Evolutionary conservation across 1,139 yeast genomes (phyloP), one percentile per base, ranked within the genome.

Genomic region (Taphrina confusa): DNA sequence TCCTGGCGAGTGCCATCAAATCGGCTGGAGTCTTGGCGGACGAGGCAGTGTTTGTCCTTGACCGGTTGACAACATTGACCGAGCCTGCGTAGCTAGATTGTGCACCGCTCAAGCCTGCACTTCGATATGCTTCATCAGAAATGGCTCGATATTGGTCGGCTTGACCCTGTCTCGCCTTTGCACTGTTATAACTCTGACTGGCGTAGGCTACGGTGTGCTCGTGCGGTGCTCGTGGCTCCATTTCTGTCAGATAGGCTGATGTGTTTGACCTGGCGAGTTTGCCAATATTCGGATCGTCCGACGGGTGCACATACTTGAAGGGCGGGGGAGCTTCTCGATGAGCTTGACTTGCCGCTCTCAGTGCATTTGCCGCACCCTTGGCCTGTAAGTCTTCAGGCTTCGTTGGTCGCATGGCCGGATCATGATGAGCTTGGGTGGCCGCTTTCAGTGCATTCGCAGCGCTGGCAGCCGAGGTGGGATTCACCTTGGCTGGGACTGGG

Each of bases 361-460:
- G 34, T 2, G 58, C 58, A 22, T 31, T 44, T n/a, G 58, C 58
- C 9, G 58, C 58, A 9, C 58, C 58, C 14, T 54, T 54, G 1
- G 58, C 58, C 40, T 42, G 51, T 34, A 54, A 44, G 22, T 54
- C 58, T n/a, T 54, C 58, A 4, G 58, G 58, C 25, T 42, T 42
- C 22, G 51, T 54, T n/a, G 58, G 51, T 2, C 58, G 50, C 51
- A 42, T 42, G 27, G 51, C 51, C 6, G 58, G 51, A 14, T 54
- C 58, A 25, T 54, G 58, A 25, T 54, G 58, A 9, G 51, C 58
- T 25, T 31, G 58, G n/a, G 44, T 33, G 9, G 58, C 58, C 6
- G 58, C 58, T 28, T 54, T 54, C 44, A 54, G 44, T 5, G 58
- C 58, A 25, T 54, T 54, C 18, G 51, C 51, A n/a, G 58, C 58